Conservation (phyloP, 2,329 filamentous ascomycete species). For the Stagonosporopsis vannaccii region DNA sequence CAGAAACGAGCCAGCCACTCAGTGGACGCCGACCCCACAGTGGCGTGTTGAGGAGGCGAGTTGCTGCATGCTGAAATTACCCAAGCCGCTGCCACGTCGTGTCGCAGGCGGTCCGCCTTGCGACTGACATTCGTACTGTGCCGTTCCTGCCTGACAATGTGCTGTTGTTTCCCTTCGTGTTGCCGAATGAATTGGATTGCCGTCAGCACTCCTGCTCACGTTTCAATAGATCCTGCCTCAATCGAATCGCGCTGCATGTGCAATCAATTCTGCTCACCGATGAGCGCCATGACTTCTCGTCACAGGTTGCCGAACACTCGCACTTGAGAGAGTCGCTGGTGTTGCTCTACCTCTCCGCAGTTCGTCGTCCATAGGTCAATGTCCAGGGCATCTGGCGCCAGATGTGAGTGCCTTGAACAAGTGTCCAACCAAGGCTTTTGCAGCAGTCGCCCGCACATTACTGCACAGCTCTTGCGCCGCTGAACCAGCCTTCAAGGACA, state of each 20-base stretch:
- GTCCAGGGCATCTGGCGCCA: background rate
- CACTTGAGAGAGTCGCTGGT: background rate
- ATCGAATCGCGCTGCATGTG: constrained; percentile 5
- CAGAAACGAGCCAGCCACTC: constrained; percentile 5
- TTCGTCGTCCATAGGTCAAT: background rate
- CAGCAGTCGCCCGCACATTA: background rate
- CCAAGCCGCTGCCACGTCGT: constrained; percentile 15
- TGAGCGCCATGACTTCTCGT: background rate
- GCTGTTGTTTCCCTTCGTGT: background rate
- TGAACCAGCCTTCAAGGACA: background rate
- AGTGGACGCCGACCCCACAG: constrained; percentile 1
- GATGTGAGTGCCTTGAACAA: background rate
- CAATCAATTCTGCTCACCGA: constrained; percentile 1
- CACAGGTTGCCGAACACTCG: background rate
- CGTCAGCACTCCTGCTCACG: constrained; percentile 4
- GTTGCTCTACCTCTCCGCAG: background rate
- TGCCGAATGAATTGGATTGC: background rate
- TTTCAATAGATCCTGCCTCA: constrained; percentile 11
- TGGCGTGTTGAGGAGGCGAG: constrained; percentile 1
- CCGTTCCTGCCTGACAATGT: constrained; percentile 7
- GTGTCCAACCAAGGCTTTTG: background rate
- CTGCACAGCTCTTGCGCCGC: background rate
- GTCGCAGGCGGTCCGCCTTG: background rate
- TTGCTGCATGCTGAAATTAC: background rate
- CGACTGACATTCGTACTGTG: constrained; percentile 12